Evolutionary conservation across 768 basidiomycete genomes (phyloP).

Genomic region (Coprinopsis marcescibilis): DNA sequence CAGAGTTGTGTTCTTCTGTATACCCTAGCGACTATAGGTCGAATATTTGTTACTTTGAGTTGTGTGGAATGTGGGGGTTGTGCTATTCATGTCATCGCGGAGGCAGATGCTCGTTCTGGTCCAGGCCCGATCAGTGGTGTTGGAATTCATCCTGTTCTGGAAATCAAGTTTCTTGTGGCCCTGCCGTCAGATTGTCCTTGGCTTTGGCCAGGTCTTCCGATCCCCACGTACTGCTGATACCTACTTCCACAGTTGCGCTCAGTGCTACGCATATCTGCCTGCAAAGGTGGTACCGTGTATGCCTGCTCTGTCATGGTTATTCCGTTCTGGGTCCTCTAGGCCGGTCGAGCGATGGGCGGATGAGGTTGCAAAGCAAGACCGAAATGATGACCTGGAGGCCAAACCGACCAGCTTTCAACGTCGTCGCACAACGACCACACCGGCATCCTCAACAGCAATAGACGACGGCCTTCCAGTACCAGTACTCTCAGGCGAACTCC

Average conservation of each 20-base stretch:
- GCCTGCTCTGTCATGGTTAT: background rate
- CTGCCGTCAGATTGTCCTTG: too few relatives aligned
- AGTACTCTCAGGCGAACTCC: conserved; percentile 23
- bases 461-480: conserved; percentile 37
- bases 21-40: too few relatives aligned
- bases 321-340: background rate
- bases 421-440: conserved; percentile 12
- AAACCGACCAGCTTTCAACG: background rate
- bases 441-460: conserved; percentile 22
- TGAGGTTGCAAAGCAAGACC: background rate
- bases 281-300: background rate
- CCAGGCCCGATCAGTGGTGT: conserved; percentile 4
- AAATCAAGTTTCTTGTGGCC: background rate
- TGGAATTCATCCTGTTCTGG: background rate
- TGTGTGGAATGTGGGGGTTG: background rate
- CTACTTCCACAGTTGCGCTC: background rate
- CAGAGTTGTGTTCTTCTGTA: too few relatives aligned
- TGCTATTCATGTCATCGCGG: background rate
- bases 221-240: background rate
- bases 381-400: background rate
- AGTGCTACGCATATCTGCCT: background rate
- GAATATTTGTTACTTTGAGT: too few relatives aligned
- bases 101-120: background rate
- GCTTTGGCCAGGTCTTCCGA: too few relatives aligned
- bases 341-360: conserved; percentile 3